Percentiles rank a stretch among this genome's conserved stretches.
Conservation (phyloP, 495 filamentous ascomycete species). For the Massariosphaeria phaeospora region DNA sequence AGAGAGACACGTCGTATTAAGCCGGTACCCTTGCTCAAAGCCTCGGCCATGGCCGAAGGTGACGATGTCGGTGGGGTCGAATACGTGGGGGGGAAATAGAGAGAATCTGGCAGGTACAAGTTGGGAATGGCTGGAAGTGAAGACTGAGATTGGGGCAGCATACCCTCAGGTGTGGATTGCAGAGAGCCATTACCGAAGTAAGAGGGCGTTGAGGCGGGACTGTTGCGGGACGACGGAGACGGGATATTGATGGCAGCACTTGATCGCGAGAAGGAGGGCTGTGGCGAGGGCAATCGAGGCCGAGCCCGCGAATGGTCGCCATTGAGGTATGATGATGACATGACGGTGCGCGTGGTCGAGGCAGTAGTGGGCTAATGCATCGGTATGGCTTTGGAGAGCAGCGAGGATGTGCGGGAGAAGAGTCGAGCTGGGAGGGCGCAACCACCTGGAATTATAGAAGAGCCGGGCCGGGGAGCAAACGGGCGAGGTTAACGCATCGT, state of each 20-base stretch:
- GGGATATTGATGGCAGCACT: slow-evolving; percentile 26
- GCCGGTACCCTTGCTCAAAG: slow-evolving; percentile 51
- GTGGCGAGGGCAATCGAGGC: slow-evolving; percentile 16
- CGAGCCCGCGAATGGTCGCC: slow-evolving; percentile 14
- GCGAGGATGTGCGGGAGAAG: neutral
- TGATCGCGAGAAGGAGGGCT: slow-evolving; percentile 13
- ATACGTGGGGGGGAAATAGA: slow-evolving; percentile 4
- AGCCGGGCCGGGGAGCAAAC: too few species aligned
- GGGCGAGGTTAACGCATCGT: too few species aligned
- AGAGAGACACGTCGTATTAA: slow-evolving; percentile 63
- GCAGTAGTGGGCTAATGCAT: too few species aligned
- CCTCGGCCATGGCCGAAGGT: slow-evolving; percentile 43
- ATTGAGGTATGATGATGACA: slow-evolving; percentile 19
- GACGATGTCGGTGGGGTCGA: slow-evolving; percentile 18
- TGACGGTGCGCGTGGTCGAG: slow-evolving; percentile 8
- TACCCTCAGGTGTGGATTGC: slow-evolving; percentile 31
- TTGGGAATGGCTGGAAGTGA: slow-evolving; percentile 7
- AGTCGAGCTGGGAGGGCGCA: too few species aligned
- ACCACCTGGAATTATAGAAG: too few species aligned
- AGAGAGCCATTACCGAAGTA: slow-evolving; percentile 24
- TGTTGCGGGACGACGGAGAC: slow-evolving; percentile 14
- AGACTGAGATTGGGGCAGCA: slow-evolving; percentile 15
- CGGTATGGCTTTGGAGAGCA: too few species aligned
- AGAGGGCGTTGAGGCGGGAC: slow-evolving; percentile 17
- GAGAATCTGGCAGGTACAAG: slow-evolving; percentile 22